These are phyloP conservation scores for Populus hybrid DNA, from an alignment of 441 rosid species.

Conservation along the genomic window DNA sequence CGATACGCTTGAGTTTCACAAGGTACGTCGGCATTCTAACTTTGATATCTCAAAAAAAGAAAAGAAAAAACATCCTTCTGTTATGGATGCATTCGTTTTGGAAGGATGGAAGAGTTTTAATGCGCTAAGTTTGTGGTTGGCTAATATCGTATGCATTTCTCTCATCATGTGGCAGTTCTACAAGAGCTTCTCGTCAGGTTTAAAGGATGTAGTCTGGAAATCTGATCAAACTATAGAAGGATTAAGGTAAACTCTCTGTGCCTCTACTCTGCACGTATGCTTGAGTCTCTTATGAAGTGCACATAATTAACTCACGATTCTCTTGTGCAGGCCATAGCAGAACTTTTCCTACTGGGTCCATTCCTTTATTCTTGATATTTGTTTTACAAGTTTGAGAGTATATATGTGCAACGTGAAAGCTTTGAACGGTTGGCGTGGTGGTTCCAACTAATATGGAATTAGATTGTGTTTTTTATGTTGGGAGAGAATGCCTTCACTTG, in stretches of 20 bases:
- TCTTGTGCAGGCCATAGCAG: conserved; percentile 23
- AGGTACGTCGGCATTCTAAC: conserved; percentile 41
- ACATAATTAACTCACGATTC: conserved; percentile 1
- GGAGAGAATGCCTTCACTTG: neutral
- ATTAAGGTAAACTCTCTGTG: conserved; percentile 24
- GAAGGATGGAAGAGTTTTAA: no score
- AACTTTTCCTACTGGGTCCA: neutral
- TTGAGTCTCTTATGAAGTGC: neutral
- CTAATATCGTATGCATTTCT: neutral
- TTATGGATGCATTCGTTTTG: neutral
- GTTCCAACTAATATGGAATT: neutral
- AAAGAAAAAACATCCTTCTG: neutral
- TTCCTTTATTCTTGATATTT: neutral
- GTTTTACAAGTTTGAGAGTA: neutral
- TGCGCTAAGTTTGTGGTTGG: neutral
- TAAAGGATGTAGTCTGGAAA: conserved; percentile 86
- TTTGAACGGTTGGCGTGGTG: neutral
- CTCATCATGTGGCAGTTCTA: conserved; percentile 58
- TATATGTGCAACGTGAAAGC: neutral
- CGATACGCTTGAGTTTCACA: conserved; percentile 92
- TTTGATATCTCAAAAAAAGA: neutral
- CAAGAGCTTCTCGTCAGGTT: conserved; percentile 63
- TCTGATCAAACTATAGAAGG: conserved; percentile 49
- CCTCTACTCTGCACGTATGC: neutral
- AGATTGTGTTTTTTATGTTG: neutral